phyloP scores from a whole-genome alignment of 176 grass and related monocot species.

The Raddia guianensis region DNA sequence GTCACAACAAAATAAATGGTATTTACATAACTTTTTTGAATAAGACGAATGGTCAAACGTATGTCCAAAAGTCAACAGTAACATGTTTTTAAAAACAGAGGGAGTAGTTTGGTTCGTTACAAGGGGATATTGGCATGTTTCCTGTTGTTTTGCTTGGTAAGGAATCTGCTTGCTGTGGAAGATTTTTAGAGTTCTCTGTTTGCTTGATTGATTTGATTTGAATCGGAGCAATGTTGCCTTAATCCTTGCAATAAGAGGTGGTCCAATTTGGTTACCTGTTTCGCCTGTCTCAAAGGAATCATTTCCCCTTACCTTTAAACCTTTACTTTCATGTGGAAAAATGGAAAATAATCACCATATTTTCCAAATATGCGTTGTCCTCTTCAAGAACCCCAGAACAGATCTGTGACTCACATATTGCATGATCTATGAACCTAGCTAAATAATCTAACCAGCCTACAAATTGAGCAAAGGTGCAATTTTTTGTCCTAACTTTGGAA shows the following conservation, averaged over 20 bases:
- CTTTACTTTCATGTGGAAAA: not conserved
- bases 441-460: not conserved
- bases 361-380: not conserved
- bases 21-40: too few relatives aligned
- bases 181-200: not conserved
- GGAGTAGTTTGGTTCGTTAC: not conserved
- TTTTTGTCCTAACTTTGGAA: not conserved
- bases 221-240: not conserved
- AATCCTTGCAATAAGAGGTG: not conserved
- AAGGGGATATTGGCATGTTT: not conserved
- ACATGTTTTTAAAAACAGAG: too few relatives aligned
- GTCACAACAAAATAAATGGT: too few relatives aligned
- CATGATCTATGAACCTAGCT: not conserved
- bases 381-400: not conserved
- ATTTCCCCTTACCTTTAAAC: not conserved
- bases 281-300: not conserved
- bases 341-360: slow-evolving; percentile 1
- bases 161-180: not conserved
- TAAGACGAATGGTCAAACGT: too few relatives aligned
- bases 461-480: not conserved
- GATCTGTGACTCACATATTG: not conserved
- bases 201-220: not conserved
- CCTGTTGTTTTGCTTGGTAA: not conserved
- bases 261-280: not conserved
- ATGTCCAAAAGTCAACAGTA: too few relatives aligned